These are phyloP conservation scores for Paramarasmius palmivorus DNA, from an alignment of 1,284 basidiomycete species.

Conservation along the genomic window DNA sequence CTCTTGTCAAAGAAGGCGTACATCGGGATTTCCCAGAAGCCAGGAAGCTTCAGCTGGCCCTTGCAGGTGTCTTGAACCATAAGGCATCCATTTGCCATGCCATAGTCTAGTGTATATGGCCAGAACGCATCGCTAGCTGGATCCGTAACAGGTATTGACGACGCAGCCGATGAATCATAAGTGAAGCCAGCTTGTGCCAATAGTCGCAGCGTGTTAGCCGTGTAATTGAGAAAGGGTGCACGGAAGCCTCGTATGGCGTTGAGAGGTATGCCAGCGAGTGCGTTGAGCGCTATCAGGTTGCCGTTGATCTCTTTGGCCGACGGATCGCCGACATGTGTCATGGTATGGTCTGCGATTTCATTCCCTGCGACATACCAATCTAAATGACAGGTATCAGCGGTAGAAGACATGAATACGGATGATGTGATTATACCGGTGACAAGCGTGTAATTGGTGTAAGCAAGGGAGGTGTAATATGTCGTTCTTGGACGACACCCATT, in stretches of 20 bases:
- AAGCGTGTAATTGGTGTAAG: constrained; percentile 78
- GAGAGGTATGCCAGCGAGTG: constrained; percentile 78
- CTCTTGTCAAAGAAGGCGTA: constrained; percentile 71
- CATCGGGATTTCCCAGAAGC: constrained; percentile 84
- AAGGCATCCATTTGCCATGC: constrained; percentile 80
- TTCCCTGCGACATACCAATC: constrained; percentile 86
- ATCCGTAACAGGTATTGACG: constrained; percentile 71
- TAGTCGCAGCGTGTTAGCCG: constrained; percentile 58
- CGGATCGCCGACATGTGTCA: constrained; percentile 79
- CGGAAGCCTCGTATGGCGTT: constrained; percentile 74
- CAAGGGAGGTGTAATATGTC: constrained; percentile 74
- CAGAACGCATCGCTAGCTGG: constrained; percentile 73
- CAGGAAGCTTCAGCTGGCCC: constrained; percentile 73
- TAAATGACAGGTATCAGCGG: constrained; percentile 13
- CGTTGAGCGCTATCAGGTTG: constrained; percentile 79
- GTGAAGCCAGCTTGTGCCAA: constrained; percentile 63
- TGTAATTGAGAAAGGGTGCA: constrained; percentile 77
- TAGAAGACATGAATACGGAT: constrained; percentile 3
- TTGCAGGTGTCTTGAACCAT: constrained; percentile 58
- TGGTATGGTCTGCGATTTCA: constrained; percentile 87
- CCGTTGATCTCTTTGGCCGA: constrained; percentile 71
- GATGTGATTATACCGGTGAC: constrained; percentile 52
- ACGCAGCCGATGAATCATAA: constrained; percentile 71
- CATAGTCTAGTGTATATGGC: constrained; percentile 75
- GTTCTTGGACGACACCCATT: constrained; percentile 79